Evolutionary conservation across 23 red algal species (phyloP), one percentile per base, ranked within the genome.

Genomic region (Gracilaria caudata): DNA sequence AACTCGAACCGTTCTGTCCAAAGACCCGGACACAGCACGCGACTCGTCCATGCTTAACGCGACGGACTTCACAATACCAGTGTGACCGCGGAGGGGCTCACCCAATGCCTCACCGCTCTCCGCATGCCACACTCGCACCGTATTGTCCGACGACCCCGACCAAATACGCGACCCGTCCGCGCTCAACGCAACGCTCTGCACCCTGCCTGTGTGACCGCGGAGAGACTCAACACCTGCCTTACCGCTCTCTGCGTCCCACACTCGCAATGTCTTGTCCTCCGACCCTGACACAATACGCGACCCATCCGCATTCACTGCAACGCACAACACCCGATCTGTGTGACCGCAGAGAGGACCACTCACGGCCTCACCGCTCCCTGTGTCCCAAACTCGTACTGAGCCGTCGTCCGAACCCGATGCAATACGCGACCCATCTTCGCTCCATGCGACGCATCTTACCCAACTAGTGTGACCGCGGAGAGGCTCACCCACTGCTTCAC

Each of bases 181-280:
- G 14, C 20, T 29, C 26, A 72, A 16, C 65, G 65, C 65, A 19
- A 72, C 65, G 33, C 65, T n/a, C 17, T n/a, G 65, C 65, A 72
- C 65, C 65, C 65, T 14, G n/a, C 65, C 26, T 14, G 16, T n/a
- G 65, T 72, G 65, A 72, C 25, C 65, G 14, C 16, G 17, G n/a
- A n/a, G n/a, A n/a, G n/a, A n/a, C n/a, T n/a, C n/a, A n/a, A n/a
- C n/a, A n/a, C n/a, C n/a, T n/a, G n/a, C n/a, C n/a, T n/a, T n/a
- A n/a, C n/a, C n/a, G n/a, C n/a, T n/a, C n/a, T n/a, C n/a, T n/a
- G n/a, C n/a, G n/a, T n/a, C n/a, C n/a, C n/a, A n/a, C 2, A 6
- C 3, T 21, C 23, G 35, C 66, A 45, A 4, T 11, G 43, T 45
- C n/a, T n/a, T n/a, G n/a, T n/a, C n/a, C n/a, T n/a, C n/a, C n/a